phyloP scores from a whole-genome alignment of 768 basidiomycete species.

The Tricholoma sp. region DNA sequence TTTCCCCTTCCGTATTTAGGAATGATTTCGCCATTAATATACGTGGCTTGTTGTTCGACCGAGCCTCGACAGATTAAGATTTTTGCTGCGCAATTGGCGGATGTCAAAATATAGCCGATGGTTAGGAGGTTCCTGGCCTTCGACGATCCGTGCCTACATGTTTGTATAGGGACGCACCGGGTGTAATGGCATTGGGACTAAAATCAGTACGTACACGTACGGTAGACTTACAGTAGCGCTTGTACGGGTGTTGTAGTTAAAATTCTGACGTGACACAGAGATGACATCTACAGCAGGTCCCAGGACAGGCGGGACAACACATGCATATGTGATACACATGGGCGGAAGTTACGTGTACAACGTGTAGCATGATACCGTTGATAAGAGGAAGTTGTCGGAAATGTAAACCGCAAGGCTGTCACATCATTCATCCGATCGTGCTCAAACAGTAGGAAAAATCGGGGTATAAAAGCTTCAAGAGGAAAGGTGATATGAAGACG shows the following conservation, averaged over 20 bases:
- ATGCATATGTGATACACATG: conserved; percentile 1
- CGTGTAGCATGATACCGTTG: conserved; percentile 21
- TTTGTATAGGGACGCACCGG: not conserved
- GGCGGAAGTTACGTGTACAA: conserved; percentile 1
- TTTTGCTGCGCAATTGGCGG: not conserved
- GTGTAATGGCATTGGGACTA: too few species aligned
- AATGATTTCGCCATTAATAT: not conserved
- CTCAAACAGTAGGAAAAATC: conserved; percentile 19
- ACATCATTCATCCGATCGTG: conserved; percentile 14
- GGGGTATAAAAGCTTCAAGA: conserved; percentile 34
- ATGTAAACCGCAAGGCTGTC: conserved; percentile 6
- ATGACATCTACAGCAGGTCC: too few species aligned
- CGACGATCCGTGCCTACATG: not conserved
- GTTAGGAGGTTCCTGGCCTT: not conserved
- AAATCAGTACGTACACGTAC: too few species aligned
- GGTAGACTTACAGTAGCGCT: too few species aligned
- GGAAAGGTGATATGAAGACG: conserved; percentile 18
- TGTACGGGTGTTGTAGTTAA: not conserved
- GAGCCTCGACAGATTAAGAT: not conserved
- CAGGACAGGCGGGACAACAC: not conserved
- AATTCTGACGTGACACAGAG: not conserved
- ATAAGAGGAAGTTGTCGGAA: conserved; percentile 22
- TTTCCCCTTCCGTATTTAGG: not conserved
- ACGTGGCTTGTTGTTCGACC: not conserved
- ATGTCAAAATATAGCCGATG: not conserved